Percentiles rank a stretch among this genome's conserved stretches.
Evolutionary conservation across 768 basidiomycete genomes (phyloP).

Genomic region (Tylopilus sp.): DNA sequence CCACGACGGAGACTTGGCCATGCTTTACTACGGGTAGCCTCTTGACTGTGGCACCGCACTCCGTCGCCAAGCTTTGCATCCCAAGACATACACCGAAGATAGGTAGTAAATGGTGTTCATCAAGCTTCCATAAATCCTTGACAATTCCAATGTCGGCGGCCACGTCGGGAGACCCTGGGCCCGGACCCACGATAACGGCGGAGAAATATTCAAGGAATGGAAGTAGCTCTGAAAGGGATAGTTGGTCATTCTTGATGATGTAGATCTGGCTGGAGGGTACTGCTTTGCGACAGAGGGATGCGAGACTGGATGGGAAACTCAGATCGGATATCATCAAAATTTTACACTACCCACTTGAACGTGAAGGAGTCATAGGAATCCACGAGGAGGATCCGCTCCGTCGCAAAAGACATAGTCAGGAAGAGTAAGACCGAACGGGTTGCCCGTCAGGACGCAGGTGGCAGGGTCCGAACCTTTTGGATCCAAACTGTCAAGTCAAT

Average conservation of each 20-base stretch:
- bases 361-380: slow-evolving; percentile 90
- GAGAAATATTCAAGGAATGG: slow-evolving; percentile 59
- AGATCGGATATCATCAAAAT: neutral
- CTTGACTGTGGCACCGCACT: slow-evolving; percentile 58
- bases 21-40: slow-evolving; percentile 71
- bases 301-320: slow-evolving; percentile 47
- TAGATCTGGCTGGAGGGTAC: slow-evolving; percentile 61
- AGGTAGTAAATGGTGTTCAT: slow-evolving; percentile 51
- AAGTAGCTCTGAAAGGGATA: slow-evolving; percentile 47
- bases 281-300: slow-evolving; percentile 60
- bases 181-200: slow-evolving; percentile 72
- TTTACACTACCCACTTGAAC: slow-evolving; percentile 60
- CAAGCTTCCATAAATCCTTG: slow-evolving; percentile 65
- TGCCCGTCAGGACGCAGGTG: neutral
- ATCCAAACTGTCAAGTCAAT: too few relatives aligned
- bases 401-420: slow-evolving; percentile 24
- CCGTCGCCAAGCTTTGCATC: slow-evolving; percentile 69
- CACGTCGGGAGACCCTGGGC: slow-evolving; percentile 72
- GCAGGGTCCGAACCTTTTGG: neutral
- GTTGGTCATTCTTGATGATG: slow-evolving; percentile 71
- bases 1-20: slow-evolving; percentile 65
- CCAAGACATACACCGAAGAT: slow-evolving; percentile 85
- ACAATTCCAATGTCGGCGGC: slow-evolving; percentile 65
- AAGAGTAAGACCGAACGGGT: too few relatives aligned
- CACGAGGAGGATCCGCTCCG: slow-evolving; percentile 61